A percentile compares a stretch with the other conserved stretches of the same genome.
These are phyloP conservation scores for Cytidiella melzeri DNA, from an alignment of 768 basidiomycete genomes.

Conservation along the genomic window DNA sequence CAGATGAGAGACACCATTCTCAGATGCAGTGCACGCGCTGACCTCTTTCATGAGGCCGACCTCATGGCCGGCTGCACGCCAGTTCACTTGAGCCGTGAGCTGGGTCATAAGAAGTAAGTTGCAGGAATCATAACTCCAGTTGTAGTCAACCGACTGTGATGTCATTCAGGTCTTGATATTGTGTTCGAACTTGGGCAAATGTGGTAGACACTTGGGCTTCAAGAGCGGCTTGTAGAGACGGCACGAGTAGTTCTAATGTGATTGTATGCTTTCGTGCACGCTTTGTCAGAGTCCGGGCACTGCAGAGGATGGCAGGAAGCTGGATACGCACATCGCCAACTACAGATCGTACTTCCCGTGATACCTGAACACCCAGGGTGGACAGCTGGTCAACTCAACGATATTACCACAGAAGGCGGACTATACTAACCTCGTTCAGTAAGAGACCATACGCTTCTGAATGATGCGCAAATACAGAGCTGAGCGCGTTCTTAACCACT, in stretches of 20 bases:
- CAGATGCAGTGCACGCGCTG: neutral
- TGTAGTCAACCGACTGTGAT: slow-evolving; percentile 2
- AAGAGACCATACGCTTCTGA: too few relatives aligned
- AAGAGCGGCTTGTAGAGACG: neutral
- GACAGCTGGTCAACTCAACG: too few relatives aligned
- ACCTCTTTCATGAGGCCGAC: neutral
- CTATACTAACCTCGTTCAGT: too few relatives aligned
- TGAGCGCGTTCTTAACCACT: too few relatives aligned
- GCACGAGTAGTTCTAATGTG: neutral
- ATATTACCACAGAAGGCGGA: too few relatives aligned
- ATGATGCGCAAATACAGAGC: too few relatives aligned
- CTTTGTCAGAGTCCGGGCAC: too few relatives aligned
- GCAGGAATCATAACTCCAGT: neutral
- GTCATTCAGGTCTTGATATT: neutral
- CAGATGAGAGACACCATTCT: neutral
- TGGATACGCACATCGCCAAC: neutral
- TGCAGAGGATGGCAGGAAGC: neutral
- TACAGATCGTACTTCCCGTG: neutral
- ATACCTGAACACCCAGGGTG: neutral
- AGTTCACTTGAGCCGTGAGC: neutral
- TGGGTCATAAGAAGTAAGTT: slow-evolving; percentile 1
- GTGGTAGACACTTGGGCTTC: neutral
- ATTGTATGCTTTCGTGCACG: neutral
- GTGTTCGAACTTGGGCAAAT: neutral
- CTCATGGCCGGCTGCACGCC: neutral